Conservation (phyloP, 495 filamentous ascomycete species). For the Apodospora peruviana region DNA sequence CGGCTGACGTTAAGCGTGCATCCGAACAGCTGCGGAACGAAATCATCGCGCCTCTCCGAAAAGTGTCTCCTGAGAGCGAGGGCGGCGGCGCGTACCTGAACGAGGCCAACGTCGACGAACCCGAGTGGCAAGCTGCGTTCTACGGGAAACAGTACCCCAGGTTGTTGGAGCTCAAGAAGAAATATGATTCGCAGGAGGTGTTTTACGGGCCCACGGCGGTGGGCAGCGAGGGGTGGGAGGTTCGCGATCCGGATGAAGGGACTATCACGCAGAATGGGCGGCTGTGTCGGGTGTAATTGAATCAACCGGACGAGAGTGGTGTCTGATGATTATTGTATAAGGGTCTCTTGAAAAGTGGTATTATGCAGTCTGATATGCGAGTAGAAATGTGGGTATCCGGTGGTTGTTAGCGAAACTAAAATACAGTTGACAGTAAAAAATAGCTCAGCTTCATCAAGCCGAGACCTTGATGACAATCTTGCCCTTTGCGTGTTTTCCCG, state of each 20-base stretch:
- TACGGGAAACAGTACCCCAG: constrained; percentile 46
- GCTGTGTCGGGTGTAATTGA: constrained; percentile 17
- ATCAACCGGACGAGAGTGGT: too few species aligned
- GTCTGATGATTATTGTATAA: too few species aligned
- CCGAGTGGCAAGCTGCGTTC: constrained; percentile 57
- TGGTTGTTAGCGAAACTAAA: too few species aligned
- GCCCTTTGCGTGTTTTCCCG: constrained; percentile 25
- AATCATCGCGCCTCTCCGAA: constrained; percentile 48
- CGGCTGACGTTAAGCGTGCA: constrained; percentile 18
- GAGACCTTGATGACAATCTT: constrained; percentile 29
- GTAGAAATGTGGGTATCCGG: too few species aligned
- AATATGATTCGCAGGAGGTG: constrained; percentile 45
- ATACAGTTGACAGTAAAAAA: too few species aligned
- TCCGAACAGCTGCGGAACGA: constrained; percentile 30
- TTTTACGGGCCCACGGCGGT: constrained; percentile 54
- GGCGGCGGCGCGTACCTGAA: constrained; percentile 40
- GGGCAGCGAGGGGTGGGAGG: constrained; percentile 43
- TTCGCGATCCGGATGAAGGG: constrained; percentile 10
- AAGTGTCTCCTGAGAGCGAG: constrained; percentile 31
- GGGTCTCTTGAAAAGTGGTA: too few species aligned
- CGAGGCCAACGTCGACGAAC: constrained; percentile 54
- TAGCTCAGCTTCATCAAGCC: too few species aligned
- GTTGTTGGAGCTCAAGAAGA: constrained; percentile 43
- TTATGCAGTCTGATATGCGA: too few species aligned
- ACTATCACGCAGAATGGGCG: constrained; percentile 16